phyloP scores from a whole-genome alignment of 805 yeast species.

The Candida krabiensis region DNA sequence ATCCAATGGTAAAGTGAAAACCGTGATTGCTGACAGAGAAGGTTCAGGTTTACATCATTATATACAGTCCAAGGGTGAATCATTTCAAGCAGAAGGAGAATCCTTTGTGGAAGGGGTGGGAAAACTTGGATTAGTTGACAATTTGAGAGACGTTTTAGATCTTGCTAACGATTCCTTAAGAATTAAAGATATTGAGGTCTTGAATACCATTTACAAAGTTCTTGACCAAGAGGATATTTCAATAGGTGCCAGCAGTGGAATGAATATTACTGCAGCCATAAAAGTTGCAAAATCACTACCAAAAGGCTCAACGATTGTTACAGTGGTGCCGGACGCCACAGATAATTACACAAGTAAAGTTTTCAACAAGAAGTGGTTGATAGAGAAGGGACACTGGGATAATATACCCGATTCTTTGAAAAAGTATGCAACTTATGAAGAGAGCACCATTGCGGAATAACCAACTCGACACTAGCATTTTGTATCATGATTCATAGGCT shows the following conservation, averaged over 20 bases:
- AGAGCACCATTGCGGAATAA: too few relatives aligned
- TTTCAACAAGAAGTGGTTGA: slow-evolving; percentile 70
- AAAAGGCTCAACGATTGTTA: slow-evolving; percentile 71
- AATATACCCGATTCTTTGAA: slow-evolving; percentile 63
- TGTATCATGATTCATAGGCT: too few relatives aligned
- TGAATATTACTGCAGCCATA: slow-evolving; percentile 83
- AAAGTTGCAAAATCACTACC: slow-evolving; percentile 70
- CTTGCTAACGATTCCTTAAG: slow-evolving; percentile 70
- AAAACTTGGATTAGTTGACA: slow-evolving; percentile 81
- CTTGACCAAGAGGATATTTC: slow-evolving; percentile 81
- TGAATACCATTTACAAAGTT: slow-evolving; percentile 71
- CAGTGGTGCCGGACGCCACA: slow-evolving; percentile 77
- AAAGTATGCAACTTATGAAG: slow-evolving; percentile 50
- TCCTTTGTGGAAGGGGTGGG: slow-evolving; percentile 92
- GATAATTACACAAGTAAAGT: slow-evolving; percentile 76
- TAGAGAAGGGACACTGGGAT: slow-evolving; percentile 57
- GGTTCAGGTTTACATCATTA: slow-evolving; percentile 76
- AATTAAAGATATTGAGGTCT: slow-evolving; percentile 70
- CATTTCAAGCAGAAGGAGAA: slow-evolving; percentile 64
- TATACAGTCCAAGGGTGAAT: slow-evolving; percentile 62
- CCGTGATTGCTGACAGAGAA: slow-evolving; percentile 84
- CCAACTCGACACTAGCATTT: too few relatives aligned
- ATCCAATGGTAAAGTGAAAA: slow-evolving; percentile 62
- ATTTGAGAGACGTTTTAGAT: slow-evolving; percentile 58
- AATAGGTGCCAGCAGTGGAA: slow-evolving; percentile 79